A percentile compares a stretch with the other conserved stretches of the same genome.
phyloP scores from a whole-genome alignment of 331 rosid species.

The Pyrus hybrid region DNA sequence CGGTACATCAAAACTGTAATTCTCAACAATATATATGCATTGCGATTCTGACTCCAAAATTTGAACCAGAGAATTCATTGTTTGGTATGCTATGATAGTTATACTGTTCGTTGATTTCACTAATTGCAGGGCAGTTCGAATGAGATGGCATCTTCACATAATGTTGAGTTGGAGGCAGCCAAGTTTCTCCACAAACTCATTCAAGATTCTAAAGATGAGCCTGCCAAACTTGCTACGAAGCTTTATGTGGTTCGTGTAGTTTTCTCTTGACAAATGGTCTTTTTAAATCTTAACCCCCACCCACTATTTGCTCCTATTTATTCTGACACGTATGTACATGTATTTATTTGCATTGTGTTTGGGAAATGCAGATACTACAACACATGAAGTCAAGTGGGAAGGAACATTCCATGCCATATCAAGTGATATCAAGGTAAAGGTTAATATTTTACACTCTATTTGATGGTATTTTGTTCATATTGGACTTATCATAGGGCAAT shows the following conservation, averaged over 20 bases:
- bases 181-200: conserved; percentile 95
- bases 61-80: background rate
- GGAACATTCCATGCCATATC: conserved; percentile 96
- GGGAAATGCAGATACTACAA: conserved; percentile 69
- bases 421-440: conserved; percentile 87
- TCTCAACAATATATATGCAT: background rate
- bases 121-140: conserved; percentile 29
- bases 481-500: background rate
- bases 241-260: conserved; percentile 74
- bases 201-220: conserved; percentile 96
- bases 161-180: conserved; percentile 97
- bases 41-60: background rate
- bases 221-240: conserved; percentile 90
- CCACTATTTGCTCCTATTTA: background rate
- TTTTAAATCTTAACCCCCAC: background rate
- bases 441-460: background rate
- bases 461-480: background rate
- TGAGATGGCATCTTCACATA: conserved; percentile 77
- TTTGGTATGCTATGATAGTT: conserved; percentile 7
- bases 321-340: background rate
- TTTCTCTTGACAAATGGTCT: conserved; percentile 5
- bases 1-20: background rate
- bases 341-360: conserved; percentile 1
- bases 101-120: background rate
- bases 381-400: conserved; percentile 98